Evolutionary conservation across 2,329 filamentous ascomycete genomes (phyloP).

Genomic region (Fusarium xyrophilum): DNA sequence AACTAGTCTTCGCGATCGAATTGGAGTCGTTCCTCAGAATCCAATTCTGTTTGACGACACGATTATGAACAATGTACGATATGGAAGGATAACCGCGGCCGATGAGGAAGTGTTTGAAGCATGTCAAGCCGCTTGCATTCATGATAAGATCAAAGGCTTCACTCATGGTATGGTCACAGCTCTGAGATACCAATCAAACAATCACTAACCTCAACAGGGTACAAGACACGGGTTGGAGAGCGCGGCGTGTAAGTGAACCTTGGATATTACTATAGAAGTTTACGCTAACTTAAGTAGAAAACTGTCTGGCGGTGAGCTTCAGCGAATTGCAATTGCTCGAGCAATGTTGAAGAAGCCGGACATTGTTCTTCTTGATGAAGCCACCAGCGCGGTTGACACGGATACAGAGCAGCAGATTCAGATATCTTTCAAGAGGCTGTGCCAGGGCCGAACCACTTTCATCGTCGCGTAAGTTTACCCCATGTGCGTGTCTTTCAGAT

Average conservation of each 20-base stretch:
- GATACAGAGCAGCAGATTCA: conserved; percentile 73
- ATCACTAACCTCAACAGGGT: conserved; percentile 46
- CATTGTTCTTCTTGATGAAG: conserved; percentile 79
- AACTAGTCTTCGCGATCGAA: conserved; percentile 57
- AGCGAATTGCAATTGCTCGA: conserved; percentile 72
- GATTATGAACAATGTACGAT: conserved; percentile 66
- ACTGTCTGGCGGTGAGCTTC: conserved; percentile 71
- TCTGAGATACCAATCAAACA: background rate
- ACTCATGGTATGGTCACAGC: conserved; percentile 52
- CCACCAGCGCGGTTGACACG: conserved; percentile 78
- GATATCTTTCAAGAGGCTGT: conserved; percentile 64
- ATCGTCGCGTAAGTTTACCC: conserved; percentile 63
- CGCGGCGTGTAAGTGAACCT: conserved; percentile 52
- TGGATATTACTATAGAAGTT: background rate
- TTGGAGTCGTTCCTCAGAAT: conserved; percentile 64
- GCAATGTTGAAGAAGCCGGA: conserved; percentile 77
- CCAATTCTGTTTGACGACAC: conserved; percentile 65
- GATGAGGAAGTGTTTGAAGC: conserved; percentile 63
- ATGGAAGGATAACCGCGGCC: conserved; percentile 60
- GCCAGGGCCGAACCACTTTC: conserved; percentile 69
- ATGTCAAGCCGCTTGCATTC: conserved; percentile 62
- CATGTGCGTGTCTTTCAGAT: too few relatives aligned
- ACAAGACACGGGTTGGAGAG: conserved; percentile 59
- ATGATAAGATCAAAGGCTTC: conserved; percentile 64
- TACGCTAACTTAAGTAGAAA: conserved; percentile 51